Conservation (phyloP, 2,329 filamentous ascomycete species). For the Neofusicoccum laricinum region DNA sequence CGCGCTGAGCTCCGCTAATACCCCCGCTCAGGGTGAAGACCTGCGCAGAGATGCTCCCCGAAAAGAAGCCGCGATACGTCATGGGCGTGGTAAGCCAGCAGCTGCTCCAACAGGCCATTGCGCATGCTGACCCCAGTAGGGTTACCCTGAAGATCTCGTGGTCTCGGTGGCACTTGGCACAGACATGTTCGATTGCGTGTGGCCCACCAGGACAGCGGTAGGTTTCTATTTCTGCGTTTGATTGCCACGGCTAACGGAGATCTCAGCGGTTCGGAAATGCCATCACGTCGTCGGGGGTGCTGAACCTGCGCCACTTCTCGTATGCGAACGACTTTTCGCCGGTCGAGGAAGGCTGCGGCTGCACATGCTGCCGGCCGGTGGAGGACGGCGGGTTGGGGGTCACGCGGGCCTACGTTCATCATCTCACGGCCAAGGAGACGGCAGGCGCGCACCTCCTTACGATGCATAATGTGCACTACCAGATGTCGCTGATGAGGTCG, state of each 20-base stretch:
- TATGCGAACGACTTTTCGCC: conserved; percentile 80
- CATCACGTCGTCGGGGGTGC: conserved; percentile 73
- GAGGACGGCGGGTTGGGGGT: conserved; percentile 72
- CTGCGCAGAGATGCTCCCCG: conserved; percentile 81
- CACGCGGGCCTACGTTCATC: conserved; percentile 85
- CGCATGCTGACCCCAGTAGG: conserved; percentile 25
- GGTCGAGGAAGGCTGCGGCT: conserved; percentile 79
- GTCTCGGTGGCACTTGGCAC: conserved; percentile 91
- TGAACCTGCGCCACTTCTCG: conserved; percentile 76
- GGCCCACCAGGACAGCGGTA: conserved; percentile 89
- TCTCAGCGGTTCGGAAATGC: conserved; percentile 82
- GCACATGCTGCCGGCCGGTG: conserved; percentile 68
- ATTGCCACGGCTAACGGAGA: not conserved
- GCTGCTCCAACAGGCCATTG: not conserved
- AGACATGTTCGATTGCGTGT: conserved; percentile 99
- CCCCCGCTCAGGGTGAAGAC: conserved; percentile 57
- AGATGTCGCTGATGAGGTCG: conserved; percentile 77
- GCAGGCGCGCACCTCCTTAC: conserved; percentile 82
- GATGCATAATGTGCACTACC: conserved; percentile 94
- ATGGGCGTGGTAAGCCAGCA: conserved; percentile 71
- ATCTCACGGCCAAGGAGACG: conserved; percentile 91
- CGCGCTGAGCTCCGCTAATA: too few species aligned
- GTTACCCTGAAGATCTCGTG: conserved; percentile 91
- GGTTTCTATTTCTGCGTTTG: conserved; percentile 24
- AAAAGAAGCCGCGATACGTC: conserved; percentile 93